Evolutionary conservation across 768 basidiomycete species (phyloP), one percentile per base, ranked within the genome.

Genomic region (Mrakia gelida): DNA sequence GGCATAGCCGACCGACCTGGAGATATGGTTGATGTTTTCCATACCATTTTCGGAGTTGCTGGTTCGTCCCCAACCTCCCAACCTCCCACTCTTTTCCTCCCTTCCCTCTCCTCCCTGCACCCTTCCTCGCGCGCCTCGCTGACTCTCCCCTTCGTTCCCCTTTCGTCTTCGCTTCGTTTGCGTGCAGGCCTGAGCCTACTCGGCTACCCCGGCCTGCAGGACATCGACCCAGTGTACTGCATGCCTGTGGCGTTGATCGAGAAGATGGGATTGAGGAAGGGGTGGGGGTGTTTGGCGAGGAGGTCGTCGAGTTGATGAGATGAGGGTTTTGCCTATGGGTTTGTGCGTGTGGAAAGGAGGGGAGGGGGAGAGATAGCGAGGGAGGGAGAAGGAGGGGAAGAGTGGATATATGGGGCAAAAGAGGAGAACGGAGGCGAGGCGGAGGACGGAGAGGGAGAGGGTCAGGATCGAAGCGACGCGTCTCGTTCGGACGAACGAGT

Each of bases 1-100:
- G 97, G 97, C 0, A 97, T 98, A 38, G 91, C 95, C 0, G 97
- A 99, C 84, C 86, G 97, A 63, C 93, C 94, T 0, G 95, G 93
- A 0, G 90, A 99, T 83, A 91, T 95, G 89, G 90, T 90, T 1
- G 97, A 99, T 81, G 95, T 99, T n/a, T 99, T 97, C 84, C 96
- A 99, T 82, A 98, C 96, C 0, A 84, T 88, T 16, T 99, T 99
- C 80, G 97, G 97, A 1, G 86, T 98, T 2, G 93, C 94, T 79
- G 95, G 94, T 88, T 45, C 54, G 83, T 80, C 52, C 30, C 30
- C n/a, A n/a, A n/a, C n/a, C n/a, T n/a, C n/a, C n/a, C n/a, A n/a
- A n/a, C n/a, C n/a, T n/a, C n/a, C n/a, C n/a, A n/a, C n/a, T n/a
- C n/a, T n/a, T 75, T 32, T 56, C 34, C 26, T 68, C 18, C 63